Percentiles rank a stretch among this genome's conserved stretches.
These are phyloP conservation scores for Neurospora sp. DNA, from an alignment of 495 filamentous ascomycete genomes.

Conservation along the genomic window DNA sequence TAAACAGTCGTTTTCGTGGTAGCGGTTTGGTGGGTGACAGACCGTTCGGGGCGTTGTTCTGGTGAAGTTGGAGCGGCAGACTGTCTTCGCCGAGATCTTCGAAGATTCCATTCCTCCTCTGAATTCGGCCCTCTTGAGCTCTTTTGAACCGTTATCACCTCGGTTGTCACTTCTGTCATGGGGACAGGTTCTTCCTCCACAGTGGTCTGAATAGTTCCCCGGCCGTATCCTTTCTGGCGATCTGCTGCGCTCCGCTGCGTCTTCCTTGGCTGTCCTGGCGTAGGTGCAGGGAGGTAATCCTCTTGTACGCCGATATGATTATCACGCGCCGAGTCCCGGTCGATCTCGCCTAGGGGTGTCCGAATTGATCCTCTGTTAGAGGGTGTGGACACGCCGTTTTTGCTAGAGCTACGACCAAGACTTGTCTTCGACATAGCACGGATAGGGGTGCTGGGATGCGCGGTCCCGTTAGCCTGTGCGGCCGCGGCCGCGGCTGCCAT, in stretches of 20 bases:
- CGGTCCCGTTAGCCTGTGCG: constrained; percentile 23
- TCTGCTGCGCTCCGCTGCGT: constrained; percentile 41
- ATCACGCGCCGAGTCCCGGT: constrained; percentile 55
- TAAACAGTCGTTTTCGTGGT: constrained; percentile 52
- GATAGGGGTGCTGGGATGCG: constrained; percentile 60
- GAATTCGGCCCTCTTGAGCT: constrained; percentile 52
- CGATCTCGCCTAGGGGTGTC: constrained; percentile 81
- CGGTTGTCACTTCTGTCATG: constrained; percentile 15
- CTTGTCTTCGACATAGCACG: constrained; percentile 56
- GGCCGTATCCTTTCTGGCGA: constrained; percentile 44
- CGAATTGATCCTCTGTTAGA: constrained; percentile 68
- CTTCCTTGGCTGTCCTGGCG: constrained; percentile 92
- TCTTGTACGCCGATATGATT: constrained; percentile 49
- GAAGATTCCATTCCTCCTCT: constrained; percentile 67
- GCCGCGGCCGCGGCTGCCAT: constrained; percentile 40
- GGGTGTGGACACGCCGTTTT: constrained; percentile 57
- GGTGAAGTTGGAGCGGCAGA: constrained; percentile 26
- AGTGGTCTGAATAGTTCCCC: constrained; percentile 27
- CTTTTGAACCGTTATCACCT: constrained; percentile 41
- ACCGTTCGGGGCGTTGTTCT: constrained; percentile 30
- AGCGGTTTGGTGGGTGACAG: constrained; percentile 46
- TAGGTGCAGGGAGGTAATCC: constrained; percentile 86
- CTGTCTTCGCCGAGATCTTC: constrained; percentile 53
- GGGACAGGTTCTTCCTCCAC: constrained; percentile 31
- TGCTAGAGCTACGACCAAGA: constrained; percentile 36